Base-by-base conservation (phyloP, 2,329 filamentous ascomycete genomes). In the Alternaria longipes region DNA sequence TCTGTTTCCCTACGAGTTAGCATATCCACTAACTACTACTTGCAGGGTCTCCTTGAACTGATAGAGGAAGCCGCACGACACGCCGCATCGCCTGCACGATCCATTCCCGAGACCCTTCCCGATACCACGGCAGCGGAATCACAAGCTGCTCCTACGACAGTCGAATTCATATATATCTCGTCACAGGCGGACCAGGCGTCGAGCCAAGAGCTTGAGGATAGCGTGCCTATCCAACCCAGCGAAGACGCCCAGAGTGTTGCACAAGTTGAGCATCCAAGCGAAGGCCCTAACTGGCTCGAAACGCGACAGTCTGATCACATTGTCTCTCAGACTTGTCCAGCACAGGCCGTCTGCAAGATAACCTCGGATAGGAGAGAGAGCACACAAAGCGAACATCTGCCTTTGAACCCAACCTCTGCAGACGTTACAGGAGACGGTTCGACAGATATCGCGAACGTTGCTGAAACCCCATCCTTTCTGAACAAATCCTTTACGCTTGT, bases 71-170 rank as follows among this genome's bases (percentile, higher is more conserved):
- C 56, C 8, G 42, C 61, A 22, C 54, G 49, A 49, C 53, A 55
- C 47, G 60, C 62, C 4, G 24, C 30, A 5, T 72, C 73, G 20
- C 69, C 68, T 3, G 62, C 68, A 5, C 50, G 57, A 20, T 75
- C 73, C 3, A 72, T 75, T 18, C 67, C 73, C 5, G 73, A 75
- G 49, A 75, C 73, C 2, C 53, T 73, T 4, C 59, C 66, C n/a
- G 70, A 73, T 18, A 60, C 49, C n/a, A 64, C 56, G 8, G 50
- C 59, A 8, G 60, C 65, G 30, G 54, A 64, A 46, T 59, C 20
- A 41, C 40, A 24, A 20, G 56, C 59, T 34, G 47, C 51, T n/a
- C 28, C 54, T 7, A 58, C 62, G 8, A 61, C 59, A 8, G n/a
- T 62, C 49, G 63, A 60, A 26, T 47, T 40, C 20, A 14, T 58